phyloP scores from a whole-genome alignment of 306 rosid species.

The Corylus avellana region DNA sequence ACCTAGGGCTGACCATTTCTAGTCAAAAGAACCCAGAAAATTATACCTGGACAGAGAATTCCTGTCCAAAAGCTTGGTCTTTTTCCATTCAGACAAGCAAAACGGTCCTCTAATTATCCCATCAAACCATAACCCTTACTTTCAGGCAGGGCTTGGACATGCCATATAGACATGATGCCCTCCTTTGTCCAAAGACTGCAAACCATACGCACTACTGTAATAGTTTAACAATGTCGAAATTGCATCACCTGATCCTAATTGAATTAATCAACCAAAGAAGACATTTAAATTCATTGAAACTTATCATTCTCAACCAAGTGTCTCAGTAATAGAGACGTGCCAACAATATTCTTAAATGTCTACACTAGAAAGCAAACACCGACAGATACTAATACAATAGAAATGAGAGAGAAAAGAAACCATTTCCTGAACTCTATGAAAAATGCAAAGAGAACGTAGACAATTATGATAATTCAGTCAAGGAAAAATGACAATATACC shows the following conservation, averaged over 20 bases:
- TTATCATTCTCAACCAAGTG: slow-evolving; percentile 1
- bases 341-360: slow-evolving; percentile 1
- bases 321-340: background rate
- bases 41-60: background rate
- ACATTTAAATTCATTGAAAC: slow-evolving; percentile 5
- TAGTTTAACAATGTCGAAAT: background rate
- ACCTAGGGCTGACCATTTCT: background rate
- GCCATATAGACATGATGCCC: background rate
- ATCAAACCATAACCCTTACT: background rate
- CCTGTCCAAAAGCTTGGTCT: background rate
- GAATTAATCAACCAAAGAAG: background rate
- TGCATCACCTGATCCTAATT: background rate
- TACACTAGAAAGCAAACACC: background rate
- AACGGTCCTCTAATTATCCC: too few relatives aligned
- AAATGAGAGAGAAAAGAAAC: background rate
- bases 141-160: background rate
- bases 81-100: background rate
- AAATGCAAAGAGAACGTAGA: background rate
- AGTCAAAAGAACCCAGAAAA: background rate
- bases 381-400: background rate
- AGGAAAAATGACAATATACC: slow-evolving; percentile 46
- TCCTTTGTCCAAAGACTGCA: background rate
- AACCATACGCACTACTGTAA: background rate
- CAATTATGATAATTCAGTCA: slow-evolving; percentile 1
- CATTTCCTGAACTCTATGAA: background rate